These are phyloP conservation scores for Solanum bulbocastanum DNA, from an alignment of 257 asterid genomes.

Conservation along the genomic window DNA sequence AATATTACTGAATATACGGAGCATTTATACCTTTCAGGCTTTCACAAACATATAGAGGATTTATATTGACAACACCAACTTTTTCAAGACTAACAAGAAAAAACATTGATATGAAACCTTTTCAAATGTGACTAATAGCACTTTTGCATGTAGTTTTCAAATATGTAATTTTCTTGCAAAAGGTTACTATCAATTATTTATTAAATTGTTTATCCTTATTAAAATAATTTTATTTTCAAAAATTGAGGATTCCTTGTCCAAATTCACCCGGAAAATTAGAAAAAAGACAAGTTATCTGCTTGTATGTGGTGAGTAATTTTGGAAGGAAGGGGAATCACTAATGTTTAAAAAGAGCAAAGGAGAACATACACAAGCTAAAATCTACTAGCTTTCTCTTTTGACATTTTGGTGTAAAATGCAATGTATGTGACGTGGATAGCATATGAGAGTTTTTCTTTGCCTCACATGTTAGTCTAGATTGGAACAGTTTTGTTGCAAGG, in stretches of 20 bases:
- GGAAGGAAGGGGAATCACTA: neutral
- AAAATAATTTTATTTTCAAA: neutral
- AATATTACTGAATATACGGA: neutral
- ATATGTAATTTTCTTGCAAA: neutral
- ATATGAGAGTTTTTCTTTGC: neutral
- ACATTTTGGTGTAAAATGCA: neutral
- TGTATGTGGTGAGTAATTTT: neutral
- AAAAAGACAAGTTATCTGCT: neutral
- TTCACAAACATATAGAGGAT: neutral
- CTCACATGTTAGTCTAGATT: neutral
- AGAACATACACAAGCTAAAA: neutral
- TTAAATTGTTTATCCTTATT: neutral
- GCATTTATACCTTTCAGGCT: neutral
- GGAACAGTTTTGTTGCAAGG: neutral
- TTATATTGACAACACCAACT: neutral
- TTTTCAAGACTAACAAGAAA: neutral
- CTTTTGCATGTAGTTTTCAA: neutral
- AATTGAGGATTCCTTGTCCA: neutral
- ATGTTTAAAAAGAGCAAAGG: neutral
- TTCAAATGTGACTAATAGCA: neutral
- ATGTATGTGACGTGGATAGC: neutral
- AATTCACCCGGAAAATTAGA: neutral
- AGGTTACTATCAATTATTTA: neutral
- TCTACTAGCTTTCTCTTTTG: neutral
- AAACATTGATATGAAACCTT: neutral